Evolutionary conservation across 305 asterid species (phyloP).

Genomic region (Rubia tinctorum): DNA sequence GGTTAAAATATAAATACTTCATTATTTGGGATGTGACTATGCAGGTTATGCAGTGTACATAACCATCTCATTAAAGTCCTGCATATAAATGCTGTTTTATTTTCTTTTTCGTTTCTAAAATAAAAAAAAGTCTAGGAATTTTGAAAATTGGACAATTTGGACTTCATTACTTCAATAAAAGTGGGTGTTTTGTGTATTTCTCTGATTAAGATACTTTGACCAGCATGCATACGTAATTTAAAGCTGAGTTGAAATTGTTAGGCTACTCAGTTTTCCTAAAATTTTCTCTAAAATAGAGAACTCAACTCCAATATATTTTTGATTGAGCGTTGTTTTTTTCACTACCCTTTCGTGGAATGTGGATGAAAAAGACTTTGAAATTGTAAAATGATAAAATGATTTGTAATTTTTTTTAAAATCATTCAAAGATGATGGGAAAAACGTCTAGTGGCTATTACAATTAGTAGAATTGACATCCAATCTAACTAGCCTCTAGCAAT

Average conservation of each 20-base stretch:
- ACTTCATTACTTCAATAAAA: neutral
- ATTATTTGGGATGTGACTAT: constrained; percentile 1
- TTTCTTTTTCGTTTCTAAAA: neutral
- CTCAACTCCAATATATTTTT: too few relatives aligned
- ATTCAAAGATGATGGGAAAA: too few relatives aligned
- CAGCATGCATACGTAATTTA: neutral
- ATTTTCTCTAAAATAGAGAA: too few relatives aligned
- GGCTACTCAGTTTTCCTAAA: too few relatives aligned
- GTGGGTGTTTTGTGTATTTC: neutral
- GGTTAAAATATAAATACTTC: neutral
- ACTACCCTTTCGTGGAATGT: too few relatives aligned
- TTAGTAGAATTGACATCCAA: too few relatives aligned
- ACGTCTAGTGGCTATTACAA: too few relatives aligned
- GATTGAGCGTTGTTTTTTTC: too few relatives aligned
- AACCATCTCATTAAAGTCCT: neutral
- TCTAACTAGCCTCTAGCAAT: too few relatives aligned
- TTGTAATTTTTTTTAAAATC: too few relatives aligned
- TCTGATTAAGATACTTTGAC: neutral
- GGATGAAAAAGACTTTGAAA: too few relatives aligned
- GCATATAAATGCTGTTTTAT: neutral
- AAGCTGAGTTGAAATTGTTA: neutral
- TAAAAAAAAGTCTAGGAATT: neutral
- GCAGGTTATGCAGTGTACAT: neutral
- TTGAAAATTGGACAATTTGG: neutral
- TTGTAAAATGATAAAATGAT: too few relatives aligned